phyloP scores from a whole-genome alignment of 768 basidiomycete species.

The Tylopilus vinaceipallidus region DNA sequence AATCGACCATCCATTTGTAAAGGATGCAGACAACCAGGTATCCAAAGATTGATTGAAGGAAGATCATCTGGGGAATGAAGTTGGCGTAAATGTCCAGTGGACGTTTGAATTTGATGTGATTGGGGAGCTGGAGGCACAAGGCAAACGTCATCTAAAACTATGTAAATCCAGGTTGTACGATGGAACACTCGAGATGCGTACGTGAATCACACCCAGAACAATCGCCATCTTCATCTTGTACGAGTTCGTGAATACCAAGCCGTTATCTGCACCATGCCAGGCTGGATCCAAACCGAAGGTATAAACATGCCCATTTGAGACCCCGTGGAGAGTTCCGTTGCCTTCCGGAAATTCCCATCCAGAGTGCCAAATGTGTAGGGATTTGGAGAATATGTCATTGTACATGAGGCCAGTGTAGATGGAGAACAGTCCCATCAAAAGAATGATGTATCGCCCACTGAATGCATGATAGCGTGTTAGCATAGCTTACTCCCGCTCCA shows the following conservation, averaged over 20 bases:
- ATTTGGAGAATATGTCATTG: conserved; percentile 98
- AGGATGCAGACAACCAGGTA: conserved; percentile 92
- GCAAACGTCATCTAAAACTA: conserved; percentile 92
- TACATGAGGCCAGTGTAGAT: conserved; percentile 97
- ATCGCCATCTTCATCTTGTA: conserved; percentile 99
- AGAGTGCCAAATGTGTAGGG: conserved; percentile 82
- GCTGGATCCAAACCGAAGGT: conserved; percentile 92
- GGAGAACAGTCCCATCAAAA: conserved; percentile 97
- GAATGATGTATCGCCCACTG: conserved; percentile 97
- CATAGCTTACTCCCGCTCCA: conserved; percentile 4
- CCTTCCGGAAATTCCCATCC: conserved; percentile 76
- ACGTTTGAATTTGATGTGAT: conserved; percentile 92
- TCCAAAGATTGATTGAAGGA: conserved; percentile 97
- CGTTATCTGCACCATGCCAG: conserved; percentile 94
- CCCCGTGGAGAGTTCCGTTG: conserved; percentile 45
- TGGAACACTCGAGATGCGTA: conserved; percentile 39
- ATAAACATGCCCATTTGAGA: conserved; percentile 71
- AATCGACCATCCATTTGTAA: conserved; percentile 97
- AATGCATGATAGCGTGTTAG: conserved; percentile 26
- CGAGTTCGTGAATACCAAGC: conserved; percentile 92
- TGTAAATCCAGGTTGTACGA: conserved; percentile 9
- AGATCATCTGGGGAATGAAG: conserved; percentile 96
- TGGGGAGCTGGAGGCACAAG: conserved; percentile 91
- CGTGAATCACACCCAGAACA: conserved; percentile 93
- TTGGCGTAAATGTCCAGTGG: conserved; percentile 86